Base-by-base conservation (phyloP, 768 basidiomycete genomes). In the Tylopilus rubrobrunneus region DNA sequence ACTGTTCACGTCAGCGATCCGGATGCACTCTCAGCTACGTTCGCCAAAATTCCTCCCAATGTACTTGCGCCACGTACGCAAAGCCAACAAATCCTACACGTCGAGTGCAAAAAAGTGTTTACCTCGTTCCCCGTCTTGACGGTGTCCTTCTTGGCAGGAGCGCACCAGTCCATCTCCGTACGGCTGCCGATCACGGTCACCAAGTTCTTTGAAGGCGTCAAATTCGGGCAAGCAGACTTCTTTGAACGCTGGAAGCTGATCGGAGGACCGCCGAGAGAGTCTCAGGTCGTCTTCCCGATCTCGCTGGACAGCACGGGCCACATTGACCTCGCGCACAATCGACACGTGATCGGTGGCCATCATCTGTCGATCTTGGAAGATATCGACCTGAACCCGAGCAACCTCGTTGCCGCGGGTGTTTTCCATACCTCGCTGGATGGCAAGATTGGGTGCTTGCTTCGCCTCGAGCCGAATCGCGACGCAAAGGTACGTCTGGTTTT, bases 231-330 rank as follows among this genome's bases (percentile, higher is more conserved):
- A 56, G 73, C 81, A 1, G 91, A 97, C 61, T 99, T 98, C 79
- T 99, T 98, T 72, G 95, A 98, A 70, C 78, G 97, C 48, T 99
- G 97, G 97, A 95, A 93, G 70, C 73, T 97, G 61, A 98, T 98
- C 48, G 97, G 97, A 7, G 97, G 97, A 1, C 78, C 92, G 12
- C 97, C 97, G 28, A 82, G 95, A 47, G 97, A 99, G 74, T 83
- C 89, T 27, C 97, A 99, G 68, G 69, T 73, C 45, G 78, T 99
- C 51, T 97, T 97, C 71, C 86, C 92, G 0, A 85, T 98, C 54
- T 67, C 73, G 31, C 73, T 97, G 23, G 83, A 81, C 42, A 73
- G 73, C 15, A 67, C 74, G 9, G 91, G 90, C 10, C 83, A 89
- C 54, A 75, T 98, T 41, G 90, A 98, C 66, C 62, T 87, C 10